Conservation (phyloP, 1,139 yeast genomes). For the Blastobotrys proliferans region DNA sequence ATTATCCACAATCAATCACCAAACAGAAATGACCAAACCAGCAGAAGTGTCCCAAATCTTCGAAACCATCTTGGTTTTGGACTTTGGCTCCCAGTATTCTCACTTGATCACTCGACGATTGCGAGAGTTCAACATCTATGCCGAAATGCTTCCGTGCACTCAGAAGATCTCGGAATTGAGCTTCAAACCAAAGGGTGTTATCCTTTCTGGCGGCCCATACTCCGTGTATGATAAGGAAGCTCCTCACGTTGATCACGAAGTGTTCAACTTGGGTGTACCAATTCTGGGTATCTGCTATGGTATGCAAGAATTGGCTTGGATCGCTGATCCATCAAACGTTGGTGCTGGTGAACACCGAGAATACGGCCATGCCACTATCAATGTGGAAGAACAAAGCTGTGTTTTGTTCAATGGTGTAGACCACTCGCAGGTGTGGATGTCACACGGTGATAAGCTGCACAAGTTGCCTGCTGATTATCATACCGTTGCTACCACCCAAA, state of each 20-base stretch:
- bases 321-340: conserved; percentile 83
- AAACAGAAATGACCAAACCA: conserved; percentile 18
- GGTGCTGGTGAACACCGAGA: conserved; percentile 97
- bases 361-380: conserved; percentile 92
- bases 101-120: conserved; percentile 95
- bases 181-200: conserved; percentile 96
- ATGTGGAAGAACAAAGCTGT: conserved; percentile 63
- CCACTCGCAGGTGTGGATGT: conserved; percentile 98
- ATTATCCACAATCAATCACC: conserved; percentile 4
- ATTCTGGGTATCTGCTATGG: conserved; percentile 98
- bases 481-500: conserved; percentile 84
- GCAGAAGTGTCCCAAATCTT: conserved; percentile 70
- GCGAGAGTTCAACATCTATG: conserved; percentile 96
- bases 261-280: conserved; percentile 88
- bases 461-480: conserved; percentile 87
- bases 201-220: conserved; percentile 96
- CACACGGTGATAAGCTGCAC: conserved; percentile 94
- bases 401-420: conserved; percentile 83
- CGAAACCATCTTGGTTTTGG: conserved; percentile 95
- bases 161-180: conserved; percentile 87
- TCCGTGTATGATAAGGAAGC: conserved; percentile 93
- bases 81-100: conserved; percentile 97
- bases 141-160: conserved; percentile 99
- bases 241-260: conserved; percentile 95
- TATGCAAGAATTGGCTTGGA: conserved; percentile 99